phyloP scores from a whole-genome alignment of 148 eudicot species.

The Rhododendron kiyosumense region DNA sequence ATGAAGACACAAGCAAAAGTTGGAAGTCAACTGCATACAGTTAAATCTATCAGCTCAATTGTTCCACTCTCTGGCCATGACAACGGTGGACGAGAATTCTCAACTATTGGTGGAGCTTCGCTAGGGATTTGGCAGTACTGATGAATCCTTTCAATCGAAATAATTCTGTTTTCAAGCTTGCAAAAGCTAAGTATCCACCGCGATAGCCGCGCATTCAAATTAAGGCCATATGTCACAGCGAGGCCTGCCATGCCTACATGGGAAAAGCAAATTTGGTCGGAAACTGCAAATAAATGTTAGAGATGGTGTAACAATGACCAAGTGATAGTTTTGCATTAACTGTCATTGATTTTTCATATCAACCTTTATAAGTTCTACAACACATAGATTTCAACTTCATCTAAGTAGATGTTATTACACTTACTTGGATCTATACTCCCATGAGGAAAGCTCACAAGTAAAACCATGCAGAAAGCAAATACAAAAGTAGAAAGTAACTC shows the following conservation, averaged over 20 bases:
- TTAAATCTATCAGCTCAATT: slow-evolving; percentile 69
- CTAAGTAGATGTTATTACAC: slow-evolving; percentile 9
- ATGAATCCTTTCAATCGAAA: slow-evolving; percentile 91
- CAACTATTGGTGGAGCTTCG: slow-evolving; percentile 66
- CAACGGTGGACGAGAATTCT: slow-evolving; percentile 62
- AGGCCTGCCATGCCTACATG: slow-evolving; percentile 93
- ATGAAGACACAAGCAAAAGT: neutral
- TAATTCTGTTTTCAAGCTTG: slow-evolving; percentile 97
- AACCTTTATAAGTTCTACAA: neutral
- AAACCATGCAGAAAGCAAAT: slow-evolving; percentile 91
- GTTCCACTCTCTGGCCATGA: slow-evolving; percentile 89
- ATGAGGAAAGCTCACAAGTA: slow-evolving; percentile 72
- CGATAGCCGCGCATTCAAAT: slow-evolving; percentile 88
- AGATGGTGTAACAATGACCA: neutral
- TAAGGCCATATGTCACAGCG: slow-evolving; percentile 94
- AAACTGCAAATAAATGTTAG: neutral
- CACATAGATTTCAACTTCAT: neutral
- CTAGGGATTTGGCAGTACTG: slow-evolving; percentile 82
- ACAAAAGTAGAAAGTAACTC: slow-evolving; percentile 85
- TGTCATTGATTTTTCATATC: neutral
- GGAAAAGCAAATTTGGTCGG: slow-evolving; percentile 14
- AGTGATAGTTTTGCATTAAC: neutral
- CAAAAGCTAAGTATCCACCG: slow-evolving; percentile 99
- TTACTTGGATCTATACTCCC: slow-evolving; percentile 90
- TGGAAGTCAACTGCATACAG: slow-evolving; percentile 34